A percentile compares a stretch with the other conserved stretches of the same genome.
These are phyloP conservation scores for Leucogyrophana mollusca DNA, from an alignment of 768 basidiomycete species.

Conservation along the genomic window DNA sequence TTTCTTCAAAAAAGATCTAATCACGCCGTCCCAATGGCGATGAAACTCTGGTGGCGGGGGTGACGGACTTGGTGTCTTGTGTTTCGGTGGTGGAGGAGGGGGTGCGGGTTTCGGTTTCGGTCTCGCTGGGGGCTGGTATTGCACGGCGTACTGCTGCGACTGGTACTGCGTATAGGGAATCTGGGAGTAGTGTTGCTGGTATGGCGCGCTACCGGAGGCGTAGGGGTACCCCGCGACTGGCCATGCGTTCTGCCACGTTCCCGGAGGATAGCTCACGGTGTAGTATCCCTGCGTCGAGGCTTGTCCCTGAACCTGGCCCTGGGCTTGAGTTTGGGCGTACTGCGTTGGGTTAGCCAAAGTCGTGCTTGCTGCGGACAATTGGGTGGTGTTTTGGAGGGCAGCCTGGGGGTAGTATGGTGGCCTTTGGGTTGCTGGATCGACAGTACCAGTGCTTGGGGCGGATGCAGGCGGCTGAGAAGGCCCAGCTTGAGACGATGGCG, in stretches of 20 bases:
- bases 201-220: slow-evolving; percentile 27
- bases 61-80: slow-evolving; percentile 10
- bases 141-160: slow-evolving; percentile 25
- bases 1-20: slow-evolving; percentile 52
- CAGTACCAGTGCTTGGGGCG: slow-evolving; percentile 3
- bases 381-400: slow-evolving; percentile 12
- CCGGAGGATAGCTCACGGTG: slow-evolving; percentile 30
- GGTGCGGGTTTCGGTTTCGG: slow-evolving; percentile 25
- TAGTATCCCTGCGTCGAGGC: slow-evolving; percentile 29
- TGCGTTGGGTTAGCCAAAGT: slow-evolving; percentile 10
- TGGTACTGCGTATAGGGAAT: slow-evolving; percentile 34
- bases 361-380: slow-evolving; percentile 19
- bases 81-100: slow-evolving; percentile 29
- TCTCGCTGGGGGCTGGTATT: slow-evolving; percentile 14
- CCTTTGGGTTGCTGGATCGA: slow-evolving; percentile 7
- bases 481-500: slow-evolving; percentile 40
- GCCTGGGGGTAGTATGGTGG: slow-evolving; percentile 12
- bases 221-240: slow-evolving; percentile 32
- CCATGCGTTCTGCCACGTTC: slow-evolving; percentile 32
- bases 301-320: slow-evolving; percentile 12
- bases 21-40: slow-evolving; percentile 60
- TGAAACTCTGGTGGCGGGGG: slow-evolving; percentile 44
- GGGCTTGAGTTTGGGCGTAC: slow-evolving; percentile 19
- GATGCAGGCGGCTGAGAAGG: slow-evolving; percentile 26
- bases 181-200: slow-evolving; percentile 32